A percentile compares a stretch with the other conserved stretches of the same genome.
Evolutionary conservation across 2,329 filamentous ascomycete genomes (phyloP).

Genomic region (Talaromyces amestolkiae): DNA sequence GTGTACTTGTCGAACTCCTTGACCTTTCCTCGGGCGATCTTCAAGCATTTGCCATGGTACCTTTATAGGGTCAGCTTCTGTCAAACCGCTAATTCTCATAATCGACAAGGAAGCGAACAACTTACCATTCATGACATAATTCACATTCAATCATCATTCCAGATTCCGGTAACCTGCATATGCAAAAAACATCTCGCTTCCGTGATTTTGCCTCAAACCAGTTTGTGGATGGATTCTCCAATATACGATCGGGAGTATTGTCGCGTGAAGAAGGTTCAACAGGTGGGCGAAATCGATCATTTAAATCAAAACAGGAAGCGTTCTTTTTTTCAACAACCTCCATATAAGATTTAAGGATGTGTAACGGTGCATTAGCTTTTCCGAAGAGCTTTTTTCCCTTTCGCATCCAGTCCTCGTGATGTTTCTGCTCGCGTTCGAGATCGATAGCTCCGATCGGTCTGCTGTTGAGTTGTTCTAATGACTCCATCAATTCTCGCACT

Average conservation of each 20-base stretch:
- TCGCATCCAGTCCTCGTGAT: conserved; percentile 98
- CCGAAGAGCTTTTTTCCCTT: conserved; percentile 97
- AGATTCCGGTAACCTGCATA: conserved; percentile 87
- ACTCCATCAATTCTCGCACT: conserved; percentile 85
- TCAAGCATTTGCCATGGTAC: conserved; percentile 97
- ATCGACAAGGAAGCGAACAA: conserved; percentile 19
- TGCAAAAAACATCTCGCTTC: conserved; percentile 87
- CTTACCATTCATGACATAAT: conserved; percentile 93
- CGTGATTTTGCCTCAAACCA: conserved; percentile 51
- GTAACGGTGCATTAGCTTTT: conserved; percentile 93
- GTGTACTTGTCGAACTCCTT: conserved; percentile 99
- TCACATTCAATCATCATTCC: conserved; percentile 99
- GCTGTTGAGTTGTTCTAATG: conserved; percentile 82
- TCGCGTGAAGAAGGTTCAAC: conserved; percentile 90
- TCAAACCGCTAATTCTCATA: neutral
- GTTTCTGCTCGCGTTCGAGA: conserved; percentile 88
- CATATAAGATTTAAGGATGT: conserved; percentile 93
- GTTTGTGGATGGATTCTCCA: conserved; percentile 42
- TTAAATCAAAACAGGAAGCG: conserved; percentile 83
- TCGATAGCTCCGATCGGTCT: conserved; percentile 89
- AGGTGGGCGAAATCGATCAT: conserved; percentile 82
- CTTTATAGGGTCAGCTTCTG: conserved; percentile 42
- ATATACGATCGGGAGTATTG: conserved; percentile 60
- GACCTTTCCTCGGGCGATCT: conserved; percentile 94
- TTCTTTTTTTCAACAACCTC: conserved; percentile 90